Percentiles rank a stretch among this genome's conserved stretches.
Conservation (phyloP, 306 rosid genomes). For the Prunus armeniaca region DNA sequence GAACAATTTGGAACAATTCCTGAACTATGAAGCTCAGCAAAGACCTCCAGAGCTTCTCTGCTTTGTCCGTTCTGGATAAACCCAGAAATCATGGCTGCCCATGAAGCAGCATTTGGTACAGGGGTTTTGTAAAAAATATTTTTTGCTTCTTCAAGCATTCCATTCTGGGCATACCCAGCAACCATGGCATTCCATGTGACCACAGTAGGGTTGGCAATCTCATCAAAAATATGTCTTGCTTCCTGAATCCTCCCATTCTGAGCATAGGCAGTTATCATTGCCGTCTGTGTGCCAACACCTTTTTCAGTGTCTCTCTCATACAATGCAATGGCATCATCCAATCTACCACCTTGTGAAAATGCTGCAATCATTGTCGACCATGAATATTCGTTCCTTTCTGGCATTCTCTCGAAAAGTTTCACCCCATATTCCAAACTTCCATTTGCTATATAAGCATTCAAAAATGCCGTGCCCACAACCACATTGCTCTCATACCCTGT, state of each 20-base stretch:
- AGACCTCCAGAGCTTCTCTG: slow-evolving; percentile 30
- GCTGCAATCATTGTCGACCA: slow-evolving; percentile 32
- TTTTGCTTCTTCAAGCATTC: slow-evolving; percentile 43
- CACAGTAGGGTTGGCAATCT: slow-evolving; percentile 30
- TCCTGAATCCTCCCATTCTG: slow-evolving; percentile 25
- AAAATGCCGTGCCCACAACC: slow-evolving; percentile 26
- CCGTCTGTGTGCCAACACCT: slow-evolving; percentile 21
- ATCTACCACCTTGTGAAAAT: slow-evolving; percentile 22
- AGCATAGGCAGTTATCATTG: slow-evolving; percentile 35
- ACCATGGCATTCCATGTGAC: slow-evolving; percentile 39
- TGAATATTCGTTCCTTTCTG: slow-evolving; percentile 31
- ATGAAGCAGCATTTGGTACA: slow-evolving; percentile 26
- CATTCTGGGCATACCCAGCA: slow-evolving; percentile 36
- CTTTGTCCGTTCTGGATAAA: slow-evolving; percentile 33
- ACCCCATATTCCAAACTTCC: slow-evolving; percentile 29
- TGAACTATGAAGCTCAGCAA: slow-evolving; percentile 32
- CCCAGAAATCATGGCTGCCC: slow-evolving; percentile 36
- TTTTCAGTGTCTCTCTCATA: slow-evolving; percentile 28
- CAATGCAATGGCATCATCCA: slow-evolving; percentile 19
- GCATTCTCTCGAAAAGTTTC: slow-evolving; percentile 27
- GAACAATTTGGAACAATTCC: slow-evolving; percentile 29
- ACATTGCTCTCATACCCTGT: slow-evolving; percentile 28
- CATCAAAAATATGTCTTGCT: slow-evolving; percentile 28
- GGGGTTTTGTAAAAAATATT: slow-evolving; percentile 23
- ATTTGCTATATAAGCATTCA: slow-evolving; percentile 27